Conservation (phyloP, 2,329 filamentous ascomycete species). For the Alternaria viburni region DNA sequence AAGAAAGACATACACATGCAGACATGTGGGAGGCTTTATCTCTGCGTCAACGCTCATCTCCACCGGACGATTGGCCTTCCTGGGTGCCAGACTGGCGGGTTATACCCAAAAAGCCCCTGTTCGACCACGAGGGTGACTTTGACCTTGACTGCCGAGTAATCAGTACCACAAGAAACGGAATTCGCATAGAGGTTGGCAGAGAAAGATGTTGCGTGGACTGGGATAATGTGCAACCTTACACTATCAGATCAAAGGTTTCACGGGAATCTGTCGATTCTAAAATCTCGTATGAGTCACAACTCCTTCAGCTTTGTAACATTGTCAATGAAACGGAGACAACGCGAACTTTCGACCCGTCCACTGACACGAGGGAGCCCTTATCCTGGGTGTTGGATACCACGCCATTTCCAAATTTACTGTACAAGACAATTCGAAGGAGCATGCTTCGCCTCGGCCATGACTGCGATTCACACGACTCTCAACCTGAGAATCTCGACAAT, state of each 20-base stretch:
- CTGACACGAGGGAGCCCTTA: no score
- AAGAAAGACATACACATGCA: rapidly evolving
- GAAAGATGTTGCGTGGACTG: no score
- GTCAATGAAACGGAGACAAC: neutral
- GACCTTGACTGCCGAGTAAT: no score
- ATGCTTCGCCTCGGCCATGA: no score
- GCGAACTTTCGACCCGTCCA: neutral
- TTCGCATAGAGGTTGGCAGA: neutral
- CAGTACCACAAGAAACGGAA: neutral
- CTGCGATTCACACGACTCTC: no score
- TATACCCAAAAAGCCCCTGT: no score
- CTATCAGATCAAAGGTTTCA: neutral
- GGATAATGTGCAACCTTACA: neutral
- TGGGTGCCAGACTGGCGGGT: slow-evolving; percentile 10
- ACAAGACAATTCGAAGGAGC: no score
- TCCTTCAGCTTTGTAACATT: neutral
- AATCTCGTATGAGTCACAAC: rapidly evolving
- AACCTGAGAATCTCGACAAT: no score
- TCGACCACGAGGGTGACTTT: no score
- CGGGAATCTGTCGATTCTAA: no score
- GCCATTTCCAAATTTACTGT: no score
- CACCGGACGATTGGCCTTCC: neutral
- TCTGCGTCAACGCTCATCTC: neutral
- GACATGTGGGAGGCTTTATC: neutral
- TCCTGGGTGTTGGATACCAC: no score